Evolutionary conservation across 352 stramenopile genomes (phyloP).

Genomic region (Pythium rhizo-oryzae): DNA sequence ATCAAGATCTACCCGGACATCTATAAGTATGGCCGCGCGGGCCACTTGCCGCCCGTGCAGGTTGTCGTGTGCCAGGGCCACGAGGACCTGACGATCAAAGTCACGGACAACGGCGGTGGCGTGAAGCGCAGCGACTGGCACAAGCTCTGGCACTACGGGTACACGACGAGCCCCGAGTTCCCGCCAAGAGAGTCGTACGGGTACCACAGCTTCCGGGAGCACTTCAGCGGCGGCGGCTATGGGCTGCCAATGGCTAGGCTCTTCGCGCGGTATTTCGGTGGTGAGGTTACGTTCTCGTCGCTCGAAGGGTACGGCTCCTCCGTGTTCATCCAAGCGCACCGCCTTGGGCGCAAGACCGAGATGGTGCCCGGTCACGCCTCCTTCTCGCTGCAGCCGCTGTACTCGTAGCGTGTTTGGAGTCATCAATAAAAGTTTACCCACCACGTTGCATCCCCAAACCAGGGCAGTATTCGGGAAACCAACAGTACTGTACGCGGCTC

Average conservation of each 20-base stretch:
- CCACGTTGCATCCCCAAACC: too few species aligned
- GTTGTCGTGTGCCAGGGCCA: slow-evolving; percentile 98
- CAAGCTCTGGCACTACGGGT: slow-evolving; percentile 98
- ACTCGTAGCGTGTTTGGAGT: slow-evolving; percentile 13
- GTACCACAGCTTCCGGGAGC: slow-evolving; percentile 80
- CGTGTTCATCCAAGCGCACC: slow-evolving; percentile 82
- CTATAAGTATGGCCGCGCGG: slow-evolving; percentile 60
- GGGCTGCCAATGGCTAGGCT: slow-evolving; percentile 91
- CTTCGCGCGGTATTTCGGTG: slow-evolving; percentile 99
- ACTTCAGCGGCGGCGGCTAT: slow-evolving; percentile 95
- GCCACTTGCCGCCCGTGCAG: slow-evolving; percentile 91
- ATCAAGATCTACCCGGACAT: slow-evolving; percentile 81
- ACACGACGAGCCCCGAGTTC: slow-evolving; percentile 94
- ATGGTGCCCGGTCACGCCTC: slow-evolving; percentile 66
- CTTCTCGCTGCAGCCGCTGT: slow-evolving; percentile 33
- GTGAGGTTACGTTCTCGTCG: slow-evolving; percentile 98
- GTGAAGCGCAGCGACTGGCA: slow-evolving; percentile 97
- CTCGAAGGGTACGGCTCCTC: slow-evolving; percentile 99
- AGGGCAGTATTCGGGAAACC: too few species aligned
- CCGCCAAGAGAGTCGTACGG: slow-evolving; percentile 58
- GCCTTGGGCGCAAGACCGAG: slow-evolving; percentile 74
- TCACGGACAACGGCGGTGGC: slow-evolving; percentile 98
- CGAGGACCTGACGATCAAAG: slow-evolving; percentile 97
- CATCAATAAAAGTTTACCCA: too few species aligned
- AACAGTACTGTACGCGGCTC: too few species aligned